Conservation (phyloP, 2,329 filamentous ascomycete genomes). For the Fusarium phyllophilum region DNA sequence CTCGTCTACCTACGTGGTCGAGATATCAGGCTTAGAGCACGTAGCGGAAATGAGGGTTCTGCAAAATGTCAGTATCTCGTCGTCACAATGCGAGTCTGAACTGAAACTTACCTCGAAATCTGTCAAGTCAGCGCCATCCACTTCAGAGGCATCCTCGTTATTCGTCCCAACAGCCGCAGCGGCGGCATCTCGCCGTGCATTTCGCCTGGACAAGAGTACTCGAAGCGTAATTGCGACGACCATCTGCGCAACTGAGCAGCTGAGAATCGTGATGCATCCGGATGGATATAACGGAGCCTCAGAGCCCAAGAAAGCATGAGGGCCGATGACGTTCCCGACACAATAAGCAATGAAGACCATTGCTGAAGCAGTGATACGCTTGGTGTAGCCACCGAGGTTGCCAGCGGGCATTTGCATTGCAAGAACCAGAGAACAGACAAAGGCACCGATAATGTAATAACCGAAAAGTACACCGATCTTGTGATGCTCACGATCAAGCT, state of each 20-base stretch:
- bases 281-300: conserved; percentile 62
- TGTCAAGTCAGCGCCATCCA: conserved; percentile 27
- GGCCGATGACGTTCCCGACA: conserved; percentile 35
- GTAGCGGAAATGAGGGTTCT: conserved; percentile 36
- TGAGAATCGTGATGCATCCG: conserved; percentile 54
- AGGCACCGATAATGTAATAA: conserved; percentile 61
- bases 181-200: conserved; percentile 22
- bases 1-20: background rate
- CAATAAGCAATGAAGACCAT: conserved; percentile 59
- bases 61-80: background rate
- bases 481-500: conserved; percentile 51
- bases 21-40: background rate
- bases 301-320: conserved; percentile 52
- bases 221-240: conserved; percentile 28
- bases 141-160: background rate
- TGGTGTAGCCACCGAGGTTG: conserved; percentile 60
- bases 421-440: conserved; percentile 62
- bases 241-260: conserved; percentile 32
- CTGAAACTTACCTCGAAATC: conserved; percentile 33
- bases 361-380: conserved; percentile 57
- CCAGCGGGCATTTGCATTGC: conserved; percentile 62
- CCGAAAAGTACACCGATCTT: conserved; percentile 59
- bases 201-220: conserved; percentile 15
- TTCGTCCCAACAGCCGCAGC: background rate
- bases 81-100: background rate